phyloP scores from a whole-genome alignment of 2,329 filamentous ascomycete species.

The Cordyceps cicadae region DNA sequence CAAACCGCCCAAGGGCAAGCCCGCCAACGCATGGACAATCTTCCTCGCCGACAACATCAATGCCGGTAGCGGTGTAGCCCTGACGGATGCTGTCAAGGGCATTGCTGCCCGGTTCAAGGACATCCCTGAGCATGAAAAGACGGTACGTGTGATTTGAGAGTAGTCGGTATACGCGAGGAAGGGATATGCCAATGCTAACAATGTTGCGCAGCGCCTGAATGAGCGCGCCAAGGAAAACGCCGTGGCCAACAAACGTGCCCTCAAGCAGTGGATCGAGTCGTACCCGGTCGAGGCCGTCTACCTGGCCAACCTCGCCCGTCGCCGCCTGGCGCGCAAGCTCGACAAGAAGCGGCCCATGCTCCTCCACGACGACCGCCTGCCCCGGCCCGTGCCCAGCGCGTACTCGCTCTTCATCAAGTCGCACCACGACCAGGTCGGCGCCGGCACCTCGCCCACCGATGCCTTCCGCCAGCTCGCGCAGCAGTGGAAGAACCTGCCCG shows the following conservation, averaged over 20 bases:
- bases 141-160: slow-evolving; percentile 31
- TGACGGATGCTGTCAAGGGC: slow-evolving; percentile 19
- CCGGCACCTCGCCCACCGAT: slow-evolving; percentile 14
- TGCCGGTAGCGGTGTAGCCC: not conserved
- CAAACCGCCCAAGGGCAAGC: slow-evolving; percentile 27
- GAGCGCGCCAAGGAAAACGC: slow-evolving; percentile 31
- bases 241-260: slow-evolving; percentile 28
- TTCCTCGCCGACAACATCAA: slow-evolving; percentile 27
- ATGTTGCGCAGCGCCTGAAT: slow-evolving; percentile 27
- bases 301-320: slow-evolving; percentile 41
- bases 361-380: slow-evolving; percentile 41
- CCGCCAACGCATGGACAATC: slow-evolving; percentile 29
- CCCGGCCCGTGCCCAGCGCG: slow-evolving; percentile 28
- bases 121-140: slow-evolving; percentile 31
- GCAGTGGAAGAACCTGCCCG: slow-evolving; percentile 37
- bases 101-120: slow-evolving; percentile 29
- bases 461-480: slow-evolving; percentile 18
- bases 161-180: not conserved
- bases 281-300: slow-evolving; percentile 32
- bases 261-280: slow-evolving; percentile 41
- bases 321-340: slow-evolving; percentile 29
- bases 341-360: slow-evolving; percentile 16
- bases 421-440: slow-evolving; percentile 26
- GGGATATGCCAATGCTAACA: not conserved
- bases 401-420: slow-evolving; percentile 32